Evolutionary conservation across 2,329 filamentous ascomycete species (phyloP).

Genomic region (Amesomyces nigricolor): DNA sequence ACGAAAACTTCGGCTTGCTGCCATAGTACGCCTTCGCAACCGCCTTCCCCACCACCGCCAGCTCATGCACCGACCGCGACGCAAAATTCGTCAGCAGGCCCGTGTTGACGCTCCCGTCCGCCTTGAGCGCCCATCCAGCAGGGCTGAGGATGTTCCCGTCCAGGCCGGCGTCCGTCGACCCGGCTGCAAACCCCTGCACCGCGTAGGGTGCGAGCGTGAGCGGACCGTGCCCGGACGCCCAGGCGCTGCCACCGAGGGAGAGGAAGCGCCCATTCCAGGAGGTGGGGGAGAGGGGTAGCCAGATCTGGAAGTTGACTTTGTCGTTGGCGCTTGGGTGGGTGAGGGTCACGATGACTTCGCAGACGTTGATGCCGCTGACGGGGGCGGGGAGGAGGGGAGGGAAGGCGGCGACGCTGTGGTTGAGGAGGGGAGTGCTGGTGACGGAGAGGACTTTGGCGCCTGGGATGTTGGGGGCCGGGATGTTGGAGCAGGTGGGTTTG

Average conservation of each 20-base stretch:
- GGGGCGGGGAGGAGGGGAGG: neutral
- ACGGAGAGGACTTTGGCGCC: neutral
- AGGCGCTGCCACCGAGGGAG: neutral
- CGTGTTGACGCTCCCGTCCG: neutral
- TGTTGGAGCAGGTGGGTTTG: neutral
- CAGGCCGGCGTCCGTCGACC: neutral
- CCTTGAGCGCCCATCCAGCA: neutral
- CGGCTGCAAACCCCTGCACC: neutral
- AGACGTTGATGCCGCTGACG: slow-evolving; percentile 2
- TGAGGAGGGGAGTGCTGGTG: neutral
- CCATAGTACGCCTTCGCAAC: slow-evolving; percentile 13
- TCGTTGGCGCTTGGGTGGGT: slow-evolving; percentile 2
- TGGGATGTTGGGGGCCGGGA: neutral
- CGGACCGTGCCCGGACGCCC: neutral
- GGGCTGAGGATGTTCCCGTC: neutral
- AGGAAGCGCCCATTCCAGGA: slow-evolving; percentile 2
- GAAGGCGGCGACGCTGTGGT: neutral
- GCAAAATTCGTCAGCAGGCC: slow-evolving; percentile 1
- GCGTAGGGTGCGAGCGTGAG: slow-evolving; percentile 1
- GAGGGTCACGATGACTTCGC: neutral
- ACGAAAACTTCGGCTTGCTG: slow-evolving; percentile 32
- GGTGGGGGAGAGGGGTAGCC: neutral
- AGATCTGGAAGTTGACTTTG: slow-evolving; percentile 3
- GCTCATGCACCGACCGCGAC: neutral
- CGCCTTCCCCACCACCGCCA: neutral